Evolutionary conservation across 225 moss, liverwort and hornwort species (phyloP).

Genomic region (Straminergon stramineum): DNA sequence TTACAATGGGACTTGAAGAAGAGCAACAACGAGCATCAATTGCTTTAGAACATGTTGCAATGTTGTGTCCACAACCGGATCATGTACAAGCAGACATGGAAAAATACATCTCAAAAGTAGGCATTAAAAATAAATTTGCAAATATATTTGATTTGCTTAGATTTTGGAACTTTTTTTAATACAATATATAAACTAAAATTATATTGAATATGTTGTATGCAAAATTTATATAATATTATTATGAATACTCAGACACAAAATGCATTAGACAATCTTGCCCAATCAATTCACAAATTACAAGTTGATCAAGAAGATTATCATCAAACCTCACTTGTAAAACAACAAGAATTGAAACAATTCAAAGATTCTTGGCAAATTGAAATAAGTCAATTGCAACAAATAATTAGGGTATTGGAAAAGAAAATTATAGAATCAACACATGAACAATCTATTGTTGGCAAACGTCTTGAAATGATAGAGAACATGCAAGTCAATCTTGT

Average conservation of each 20-base stretch:
- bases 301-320: constrained; percentile 22
- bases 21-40: constrained; percentile 20
- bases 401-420: not conserved
- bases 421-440: not conserved
- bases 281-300: constrained; percentile 41
- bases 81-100: constrained; percentile 2
- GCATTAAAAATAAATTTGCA: too few relatives aligned
- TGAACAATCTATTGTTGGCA: not conserved
- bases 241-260: constrained; percentile 18
- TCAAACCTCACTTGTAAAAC: constrained; percentile 11
- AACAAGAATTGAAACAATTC: constrained; percentile 15
- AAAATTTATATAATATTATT: not conserved
- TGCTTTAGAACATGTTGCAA: constrained; percentile 9
- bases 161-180: not conserved
- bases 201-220: not conserved
- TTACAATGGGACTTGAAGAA: constrained; percentile 41
- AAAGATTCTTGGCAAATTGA: constrained; percentile 33
- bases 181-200: too few relatives aligned
- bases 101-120: constrained; percentile 17
- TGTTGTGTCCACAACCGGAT: not conserved
- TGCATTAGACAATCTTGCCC: constrained; percentile 17
- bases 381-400: constrained; percentile 4
- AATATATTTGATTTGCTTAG: not conserved
- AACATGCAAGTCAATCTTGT: constrained; percentile 41
- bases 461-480: constrained; percentile 48